These are phyloP conservation scores for Bipolaris bicolor DNA, from an alignment of 2,329 filamentous ascomycete genomes.

Conservation along the genomic window DNA sequence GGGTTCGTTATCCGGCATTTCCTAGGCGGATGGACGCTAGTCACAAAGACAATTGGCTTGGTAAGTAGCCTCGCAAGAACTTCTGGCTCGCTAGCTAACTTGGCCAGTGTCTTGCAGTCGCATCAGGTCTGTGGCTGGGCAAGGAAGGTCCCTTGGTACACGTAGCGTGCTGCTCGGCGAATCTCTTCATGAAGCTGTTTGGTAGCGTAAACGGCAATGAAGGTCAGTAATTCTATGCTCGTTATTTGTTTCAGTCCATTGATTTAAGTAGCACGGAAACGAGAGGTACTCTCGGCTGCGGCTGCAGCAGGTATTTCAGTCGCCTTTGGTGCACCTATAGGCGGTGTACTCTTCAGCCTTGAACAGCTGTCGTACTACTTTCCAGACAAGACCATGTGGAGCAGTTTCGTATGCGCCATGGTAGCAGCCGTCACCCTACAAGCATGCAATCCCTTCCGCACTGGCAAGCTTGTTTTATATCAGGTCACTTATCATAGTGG, in stretches of 20 bases:
- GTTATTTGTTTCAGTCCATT: slow-evolving; percentile 14
- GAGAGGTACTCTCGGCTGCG: slow-evolving; percentile 90
- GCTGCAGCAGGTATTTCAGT: slow-evolving; percentile 92
- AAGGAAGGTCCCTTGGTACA: slow-evolving; percentile 96
- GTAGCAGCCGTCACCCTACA: slow-evolving; percentile 94
- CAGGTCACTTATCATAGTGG: slow-evolving; percentile 90
- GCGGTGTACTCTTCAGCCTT: slow-evolving; percentile 93
- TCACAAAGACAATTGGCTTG: slow-evolving; percentile 87
- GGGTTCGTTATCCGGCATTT: slow-evolving; percentile 92
- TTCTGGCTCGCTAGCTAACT: slow-evolving; percentile 32
- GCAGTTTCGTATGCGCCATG: slow-evolving; percentile 99
- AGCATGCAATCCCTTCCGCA: slow-evolving; percentile 90
- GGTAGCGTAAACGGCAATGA: slow-evolving; percentile 83
- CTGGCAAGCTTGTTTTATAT: slow-evolving; percentile 93
- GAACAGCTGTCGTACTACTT: slow-evolving; percentile 98
- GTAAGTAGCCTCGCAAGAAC: slow-evolving; percentile 55
- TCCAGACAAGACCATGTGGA: slow-evolving; percentile 99
- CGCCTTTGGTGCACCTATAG: slow-evolving; percentile 91
- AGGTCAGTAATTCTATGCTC: slow-evolving; percentile 57
- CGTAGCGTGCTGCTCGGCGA: slow-evolving; percentile 95
- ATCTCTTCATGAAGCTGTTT: slow-evolving; percentile 90
- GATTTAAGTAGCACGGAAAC: slow-evolving; percentile 73
- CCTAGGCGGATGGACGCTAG: slow-evolving; percentile 83
- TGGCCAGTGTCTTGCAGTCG: slow-evolving; percentile 81
- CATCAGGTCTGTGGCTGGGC: slow-evolving; percentile 93